phyloP scores from a whole-genome alignment of 2,329 filamentous ascomycete genomes.

The Diplodia sapinea region DNA sequence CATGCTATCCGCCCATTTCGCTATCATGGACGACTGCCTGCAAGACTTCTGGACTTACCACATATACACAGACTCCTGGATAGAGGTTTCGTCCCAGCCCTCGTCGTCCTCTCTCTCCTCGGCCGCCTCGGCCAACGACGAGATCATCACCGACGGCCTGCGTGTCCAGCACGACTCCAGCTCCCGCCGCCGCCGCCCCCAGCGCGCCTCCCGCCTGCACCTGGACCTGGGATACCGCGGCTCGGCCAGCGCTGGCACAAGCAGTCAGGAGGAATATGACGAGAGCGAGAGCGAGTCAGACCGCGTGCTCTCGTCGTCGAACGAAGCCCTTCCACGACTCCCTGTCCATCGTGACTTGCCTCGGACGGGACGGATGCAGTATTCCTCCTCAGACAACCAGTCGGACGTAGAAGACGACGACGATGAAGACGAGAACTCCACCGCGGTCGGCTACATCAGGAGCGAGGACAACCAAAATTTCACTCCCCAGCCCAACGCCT shows the following conservation, averaged over 20 bases:
- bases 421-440: constrained; percentile 71
- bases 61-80: constrained; percentile 75
- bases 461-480: constrained; percentile 65
- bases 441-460: constrained; percentile 72
- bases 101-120: constrained; percentile 92
- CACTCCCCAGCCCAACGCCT: constrained; percentile 55
- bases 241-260: constrained; percentile 53
- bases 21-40: constrained; percentile 30
- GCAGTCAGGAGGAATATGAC: constrained; percentile 93
- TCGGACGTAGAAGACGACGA: constrained; percentile 47
- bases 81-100: constrained; percentile 89
- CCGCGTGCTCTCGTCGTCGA: constrained; percentile 67
- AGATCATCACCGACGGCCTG: constrained; percentile 89
- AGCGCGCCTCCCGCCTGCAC: constrained; percentile 44
- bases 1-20: constrained; percentile 5
- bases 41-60: constrained; percentile 32
- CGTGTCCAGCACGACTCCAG: constrained; percentile 72
- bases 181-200: constrained; percentile 54
- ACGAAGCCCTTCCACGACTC: constrained; percentile 59
- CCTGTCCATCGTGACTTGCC: constrained; percentile 36
- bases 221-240: constrained; percentile 42
- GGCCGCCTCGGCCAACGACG: constrained; percentile 76
- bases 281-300: constrained; percentile 93
- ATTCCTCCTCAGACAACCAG: constrained; percentile 45
- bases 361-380: constrained; percentile 37